phyloP scores from a whole-genome alignment of 202 grass and related monocot species.

The Eragrostis tef region DNA sequence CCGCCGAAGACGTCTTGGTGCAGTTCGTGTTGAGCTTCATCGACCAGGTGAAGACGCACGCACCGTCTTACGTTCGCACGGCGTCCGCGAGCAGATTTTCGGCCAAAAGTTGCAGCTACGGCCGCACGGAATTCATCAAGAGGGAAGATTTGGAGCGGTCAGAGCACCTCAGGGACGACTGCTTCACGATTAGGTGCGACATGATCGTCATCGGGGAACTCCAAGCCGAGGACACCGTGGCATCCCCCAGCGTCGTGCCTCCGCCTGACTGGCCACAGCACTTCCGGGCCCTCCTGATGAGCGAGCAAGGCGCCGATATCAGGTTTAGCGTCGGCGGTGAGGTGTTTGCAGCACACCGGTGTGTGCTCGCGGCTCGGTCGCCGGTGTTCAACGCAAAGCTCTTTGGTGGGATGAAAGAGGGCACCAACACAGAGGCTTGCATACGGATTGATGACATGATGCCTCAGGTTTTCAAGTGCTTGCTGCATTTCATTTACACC shows the following conservation, averaged over 20 bases:
- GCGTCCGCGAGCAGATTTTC: background rate
- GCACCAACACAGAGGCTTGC: background rate
- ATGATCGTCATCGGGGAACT: background rate
- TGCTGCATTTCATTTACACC: constrained; percentile 32
- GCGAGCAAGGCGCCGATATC: constrained; percentile 26
- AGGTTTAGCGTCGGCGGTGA: constrained; percentile 31
- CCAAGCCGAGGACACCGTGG: background rate
- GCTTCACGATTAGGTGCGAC: constrained; percentile 6
- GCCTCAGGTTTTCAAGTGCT: constrained; percentile 3
- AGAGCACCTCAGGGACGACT: background rate
- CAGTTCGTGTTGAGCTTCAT: background rate
- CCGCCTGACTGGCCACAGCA: constrained; percentile 22
- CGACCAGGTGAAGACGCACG: background rate
- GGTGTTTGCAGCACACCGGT: constrained; percentile 24
- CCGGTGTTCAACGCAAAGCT: constrained; percentile 36
- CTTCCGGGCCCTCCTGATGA: constrained; percentile 13
- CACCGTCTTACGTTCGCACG: background rate
- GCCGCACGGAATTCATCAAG: background rate
- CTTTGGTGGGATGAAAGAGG: background rate
- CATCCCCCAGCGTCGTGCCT: background rate
- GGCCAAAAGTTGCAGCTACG: background rate
- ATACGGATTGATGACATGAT: background rate
- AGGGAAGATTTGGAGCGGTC: background rate
- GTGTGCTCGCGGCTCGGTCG: constrained; percentile 32
- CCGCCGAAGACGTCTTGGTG: background rate